Conservation (phyloP, 495 filamentous ascomycete genomes). For the Aspergillus asperescens region DNA sequence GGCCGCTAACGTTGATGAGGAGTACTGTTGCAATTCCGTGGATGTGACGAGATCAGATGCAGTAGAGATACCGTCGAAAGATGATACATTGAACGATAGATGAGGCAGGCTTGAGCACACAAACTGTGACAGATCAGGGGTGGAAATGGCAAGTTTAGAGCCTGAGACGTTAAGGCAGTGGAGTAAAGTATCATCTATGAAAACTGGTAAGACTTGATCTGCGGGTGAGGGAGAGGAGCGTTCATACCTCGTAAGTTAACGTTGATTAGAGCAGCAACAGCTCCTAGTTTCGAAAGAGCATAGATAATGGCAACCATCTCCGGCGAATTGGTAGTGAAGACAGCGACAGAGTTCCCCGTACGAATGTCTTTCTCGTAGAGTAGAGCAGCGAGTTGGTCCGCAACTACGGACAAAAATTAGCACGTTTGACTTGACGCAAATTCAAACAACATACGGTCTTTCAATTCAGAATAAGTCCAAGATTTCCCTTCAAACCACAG, state of each 20-base stretch:
- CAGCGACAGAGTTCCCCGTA: slow-evolving; percentile 39
- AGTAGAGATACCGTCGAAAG: slow-evolving; percentile 49
- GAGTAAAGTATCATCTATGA: slow-evolving; percentile 54
- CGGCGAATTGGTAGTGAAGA: slow-evolving; percentile 65
- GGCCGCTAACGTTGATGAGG: slow-evolving; percentile 25
- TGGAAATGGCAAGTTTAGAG: slow-evolving; percentile 59
- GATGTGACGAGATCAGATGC: slow-evolving; percentile 44
- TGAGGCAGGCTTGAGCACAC: slow-evolving; percentile 37
- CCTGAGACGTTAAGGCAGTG: slow-evolving; percentile 74
- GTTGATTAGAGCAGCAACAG: slow-evolving; percentile 84
- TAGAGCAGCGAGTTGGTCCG: slow-evolving; percentile 41
- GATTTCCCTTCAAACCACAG: slow-evolving; percentile 50
- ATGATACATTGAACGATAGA: slow-evolving; percentile 35
- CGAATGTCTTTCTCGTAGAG: slow-evolving; percentile 34
- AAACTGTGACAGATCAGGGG: slow-evolving; percentile 40
- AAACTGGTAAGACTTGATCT: neutral
- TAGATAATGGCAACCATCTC: slow-evolving; percentile 75
- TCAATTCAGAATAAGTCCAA: slow-evolving; percentile 47
- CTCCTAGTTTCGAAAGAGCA: slow-evolving; percentile 79
- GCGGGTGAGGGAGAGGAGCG: too few species aligned
- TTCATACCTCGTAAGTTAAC: slow-evolving; percentile 70
- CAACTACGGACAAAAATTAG: slow-evolving; percentile 27
- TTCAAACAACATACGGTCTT: slow-evolving; percentile 38
- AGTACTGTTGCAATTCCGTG: slow-evolving; percentile 38
- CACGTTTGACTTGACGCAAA: neutral